phyloP scores from a whole-genome alignment of 176 grass and related monocot genomes.

The Raddia guianensis region DNA sequence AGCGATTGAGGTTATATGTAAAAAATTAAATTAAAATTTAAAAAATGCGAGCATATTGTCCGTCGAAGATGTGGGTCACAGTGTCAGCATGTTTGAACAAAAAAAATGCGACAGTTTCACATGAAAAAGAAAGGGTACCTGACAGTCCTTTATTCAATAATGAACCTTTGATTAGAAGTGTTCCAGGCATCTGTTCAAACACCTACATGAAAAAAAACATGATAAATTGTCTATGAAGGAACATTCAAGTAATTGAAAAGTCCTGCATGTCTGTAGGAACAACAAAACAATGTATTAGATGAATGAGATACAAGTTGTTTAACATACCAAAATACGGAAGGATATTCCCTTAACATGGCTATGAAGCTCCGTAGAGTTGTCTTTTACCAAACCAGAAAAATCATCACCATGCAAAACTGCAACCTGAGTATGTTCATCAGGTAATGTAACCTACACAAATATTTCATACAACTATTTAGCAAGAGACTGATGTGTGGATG shows the following conservation, averaged over 20 bases:
- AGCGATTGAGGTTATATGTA: not conserved
- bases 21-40: not conserved
- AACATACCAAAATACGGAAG: constrained; percentile 68
- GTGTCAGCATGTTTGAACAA: not conserved
- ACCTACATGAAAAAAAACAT: constrained; percentile 53
- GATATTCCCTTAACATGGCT: constrained; percentile 40
- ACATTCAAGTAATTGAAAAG: not conserved
- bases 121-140: constrained; percentile 50
- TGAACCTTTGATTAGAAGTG: constrained; percentile 71
- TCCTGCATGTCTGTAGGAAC: not conserved
- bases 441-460: constrained; percentile 68
- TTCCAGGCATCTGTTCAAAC: constrained; percentile 95
- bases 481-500: not conserved
- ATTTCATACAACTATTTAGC: constrained; percentile 21
- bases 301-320: not conserved
- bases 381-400: constrained; percentile 35
- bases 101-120: not conserved
- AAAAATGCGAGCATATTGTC: not conserved
- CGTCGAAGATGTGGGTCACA: not conserved
- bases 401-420: constrained; percentile 34
- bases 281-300: not conserved
- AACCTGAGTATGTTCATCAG: constrained; percentile 54
- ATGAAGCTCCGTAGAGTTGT: constrained; percentile 33
- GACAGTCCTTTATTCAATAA: constrained; percentile 66
- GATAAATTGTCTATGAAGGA: not conserved